Evolutionary conservation across 192 early-diverging fungal species (phyloP), one percentile per base, ranked within the genome.

Genomic region (Backusella liffmaniae): DNA sequence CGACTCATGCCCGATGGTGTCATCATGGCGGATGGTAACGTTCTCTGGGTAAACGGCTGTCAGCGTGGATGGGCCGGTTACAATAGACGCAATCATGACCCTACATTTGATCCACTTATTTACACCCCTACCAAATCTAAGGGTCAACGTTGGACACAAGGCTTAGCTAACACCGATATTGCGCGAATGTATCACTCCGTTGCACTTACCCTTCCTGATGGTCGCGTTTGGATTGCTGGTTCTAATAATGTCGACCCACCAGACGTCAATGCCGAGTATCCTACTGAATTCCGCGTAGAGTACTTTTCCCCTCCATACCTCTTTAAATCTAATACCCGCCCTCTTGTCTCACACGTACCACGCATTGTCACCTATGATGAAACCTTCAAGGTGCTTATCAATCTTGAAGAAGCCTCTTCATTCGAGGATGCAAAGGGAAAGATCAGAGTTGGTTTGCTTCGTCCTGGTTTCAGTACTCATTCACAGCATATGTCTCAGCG

Each of bases 121-220:
- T 92, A 92, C 59, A 81, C 90, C 23, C 86, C 87, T 16, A 65
- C 53, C 5, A 72, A 77, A n/a, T 79, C 82, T 0, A 51, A 81
- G 32, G 83, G 85, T 1, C 23, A 83, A 35, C 82, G 89, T 35
- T 82, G 81, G 81, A 84, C 82, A 35, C 81, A 75, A 23, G 78
- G 78, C 7, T 72, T 88, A 44, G 80, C 75, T 9, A 74, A 84
- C 32, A 85, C 85, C n/a, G 82, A 87, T 59, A 88, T 91, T 81
- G 82, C 88, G 1, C 73, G 90, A 23, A 84, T 92, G 83, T 92
- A 92, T 73, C 90, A 92, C 73, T 90, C 88, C 2, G 84, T 85
- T n/a, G 85, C 85, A 5, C 73, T 81, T 1, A 76, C 76, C 15
- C 53, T 90, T 35, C 85, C 85, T 7, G 89, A 90, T 70, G 90